phyloP scores from a whole-genome alignment of 169 alveolate genomes.

The Plasmodium knowlesi region DNA sequence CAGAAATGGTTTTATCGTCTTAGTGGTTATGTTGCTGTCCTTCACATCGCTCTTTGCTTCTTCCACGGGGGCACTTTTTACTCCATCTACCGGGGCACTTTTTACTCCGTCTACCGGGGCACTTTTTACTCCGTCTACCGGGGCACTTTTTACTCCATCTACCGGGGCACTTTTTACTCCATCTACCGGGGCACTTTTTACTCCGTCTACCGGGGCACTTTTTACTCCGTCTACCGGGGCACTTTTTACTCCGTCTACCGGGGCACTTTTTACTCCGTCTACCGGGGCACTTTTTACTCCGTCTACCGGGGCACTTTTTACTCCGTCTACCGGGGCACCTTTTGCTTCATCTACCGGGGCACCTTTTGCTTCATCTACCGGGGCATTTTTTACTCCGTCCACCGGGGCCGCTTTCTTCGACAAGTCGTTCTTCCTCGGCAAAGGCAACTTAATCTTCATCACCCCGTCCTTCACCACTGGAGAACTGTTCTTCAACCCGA shows the following conservation, averaged over 20 bases:
- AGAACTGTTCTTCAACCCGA: background rate
- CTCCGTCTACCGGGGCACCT: background rate
- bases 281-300: background rate
- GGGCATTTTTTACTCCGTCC: background rate
- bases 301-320: background rate
- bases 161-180: background rate
- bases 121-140: background rate
- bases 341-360: background rate
- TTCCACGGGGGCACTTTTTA: background rate
- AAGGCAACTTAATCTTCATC: constrained; percentile 28
- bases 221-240: background rate
- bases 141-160: background rate
- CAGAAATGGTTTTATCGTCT: background rate
- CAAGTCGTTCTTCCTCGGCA: background rate
- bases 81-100: background rate
- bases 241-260: background rate
- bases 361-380: background rate
- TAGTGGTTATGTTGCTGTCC: background rate
- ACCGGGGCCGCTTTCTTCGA: background rate
- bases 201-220: background rate
- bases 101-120: background rate
- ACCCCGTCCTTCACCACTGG: constrained; percentile 4
- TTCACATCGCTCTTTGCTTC: background rate
- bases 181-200: background rate
- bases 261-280: background rate